Evolutionary conservation across 1,139 yeast species (phyloP), one percentile per base, ranked within the genome.

Genomic region (Hyphopichia burtonii): DNA sequence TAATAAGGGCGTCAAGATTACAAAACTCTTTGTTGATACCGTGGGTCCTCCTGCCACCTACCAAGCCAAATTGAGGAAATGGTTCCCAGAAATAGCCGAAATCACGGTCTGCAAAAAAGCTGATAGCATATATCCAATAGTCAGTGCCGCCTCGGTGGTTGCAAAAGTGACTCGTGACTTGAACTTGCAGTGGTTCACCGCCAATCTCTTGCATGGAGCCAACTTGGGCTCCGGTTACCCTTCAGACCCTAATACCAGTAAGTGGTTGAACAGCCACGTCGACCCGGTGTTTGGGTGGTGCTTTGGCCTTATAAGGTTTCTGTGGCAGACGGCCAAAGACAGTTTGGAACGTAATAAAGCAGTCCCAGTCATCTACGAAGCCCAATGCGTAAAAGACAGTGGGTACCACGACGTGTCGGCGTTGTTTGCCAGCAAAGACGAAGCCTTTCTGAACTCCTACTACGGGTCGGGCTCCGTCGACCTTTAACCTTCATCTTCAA

Each of bases 181-280:
- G 41, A 80, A 83, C 39, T 66, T 93, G 44, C 65, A 74, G 34
- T 63, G 59, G 53, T 69, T 48, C 51, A 59, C 55, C 41, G 41
- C 52, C 18, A 46, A 52, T 15, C 42, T 62, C n/a, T 45, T n/a
- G n/a, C n/a, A n/a, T n/a, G n/a, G n/a, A n/a, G n/a, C n/a, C n/a
- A n/a, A n/a, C n/a, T n/a, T 91, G 64, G 98, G 98, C 0, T 86
- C 96, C 0, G 99, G 99, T 1, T 93, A 93, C 59, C 99, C 99
- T 0, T 80, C 94, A 3, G 99, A 94, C 61, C 94, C 96, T 4
- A 80, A 81, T 46, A 93, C 99, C 0, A 74, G 79, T 15, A 55
- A 56, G 22, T 94, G 96, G 96, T 68, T 93, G 36, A 72, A 75
- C 36, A 52, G 61, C 1, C 68, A 74, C 34, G 79, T 86, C 28